Evolutionary conservation across 768 basidiomycete genomes (phyloP).

Genomic region (Tricholoma furcatifolium): DNA sequence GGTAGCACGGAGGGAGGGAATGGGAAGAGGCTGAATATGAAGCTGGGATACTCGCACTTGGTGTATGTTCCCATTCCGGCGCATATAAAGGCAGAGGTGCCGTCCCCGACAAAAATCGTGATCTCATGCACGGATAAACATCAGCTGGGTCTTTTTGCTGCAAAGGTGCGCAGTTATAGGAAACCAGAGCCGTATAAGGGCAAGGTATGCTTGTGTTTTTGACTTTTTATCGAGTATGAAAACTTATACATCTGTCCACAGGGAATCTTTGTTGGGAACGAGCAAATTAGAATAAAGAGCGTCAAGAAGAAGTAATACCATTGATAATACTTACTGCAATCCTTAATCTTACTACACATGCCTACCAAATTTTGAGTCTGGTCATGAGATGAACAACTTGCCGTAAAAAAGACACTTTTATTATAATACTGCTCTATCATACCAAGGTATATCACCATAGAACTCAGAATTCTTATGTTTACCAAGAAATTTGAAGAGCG

Average conservation of each 20-base stretch:
- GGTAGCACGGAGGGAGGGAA: slow-evolving; percentile 54
- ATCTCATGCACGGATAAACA: slow-evolving; percentile 88
- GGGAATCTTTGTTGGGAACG: slow-evolving; percentile 94
- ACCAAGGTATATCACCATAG: too few relatives aligned
- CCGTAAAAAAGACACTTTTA: too few relatives aligned
- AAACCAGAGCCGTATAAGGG: slow-evolving; percentile 98
- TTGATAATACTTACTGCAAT: neutral
- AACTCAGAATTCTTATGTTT: too few relatives aligned
- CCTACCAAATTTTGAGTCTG: too few relatives aligned
- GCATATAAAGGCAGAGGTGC: slow-evolving; percentile 79
- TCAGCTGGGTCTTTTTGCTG: slow-evolving; percentile 82
- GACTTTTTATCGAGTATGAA: neutral
- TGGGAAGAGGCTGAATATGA: slow-evolving; percentile 79
- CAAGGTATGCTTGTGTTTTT: slow-evolving; percentile 61
- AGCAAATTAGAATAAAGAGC: slow-evolving; percentile 87
- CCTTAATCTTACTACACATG: too few relatives aligned
- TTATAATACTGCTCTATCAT: too few relatives aligned
- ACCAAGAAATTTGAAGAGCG: too few relatives aligned
- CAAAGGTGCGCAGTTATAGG: slow-evolving; percentile 78
- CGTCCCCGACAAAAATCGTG: slow-evolving; percentile 79
- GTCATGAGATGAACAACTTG: too few relatives aligned
- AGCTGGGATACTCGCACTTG: slow-evolving; percentile 89
- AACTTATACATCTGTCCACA: slow-evolving; percentile 29
- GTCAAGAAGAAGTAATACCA: slow-evolving; percentile 89
- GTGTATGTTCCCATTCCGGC: slow-evolving; percentile 81